phyloP scores from a whole-genome alignment of 345 rosid species.

The Dipteronia dyeriana region DNA sequence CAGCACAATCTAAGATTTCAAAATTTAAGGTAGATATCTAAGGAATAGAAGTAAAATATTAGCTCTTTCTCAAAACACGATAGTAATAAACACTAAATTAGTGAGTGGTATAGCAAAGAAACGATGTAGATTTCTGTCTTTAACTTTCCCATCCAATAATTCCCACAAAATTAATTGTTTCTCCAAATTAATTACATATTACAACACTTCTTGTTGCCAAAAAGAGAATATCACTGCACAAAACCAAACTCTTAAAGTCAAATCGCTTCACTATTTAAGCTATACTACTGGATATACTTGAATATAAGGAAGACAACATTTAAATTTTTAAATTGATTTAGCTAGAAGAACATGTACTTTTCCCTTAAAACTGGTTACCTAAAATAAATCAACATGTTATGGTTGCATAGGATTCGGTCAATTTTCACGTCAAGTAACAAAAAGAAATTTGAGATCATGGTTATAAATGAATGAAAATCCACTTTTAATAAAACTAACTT shows the following conservation, averaged over 20 bases:
- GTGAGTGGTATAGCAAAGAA: background rate
- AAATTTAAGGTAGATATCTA: background rate
- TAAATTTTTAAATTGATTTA: background rate
- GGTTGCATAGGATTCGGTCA: background rate
- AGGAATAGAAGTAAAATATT: background rate
- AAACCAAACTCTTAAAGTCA: background rate
- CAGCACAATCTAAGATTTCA: background rate
- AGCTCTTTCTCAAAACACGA: background rate
- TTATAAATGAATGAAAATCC: background rate
- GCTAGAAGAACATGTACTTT: background rate
- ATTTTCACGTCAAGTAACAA: background rate
- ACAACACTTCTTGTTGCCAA: background rate
- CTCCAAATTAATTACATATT: background rate
- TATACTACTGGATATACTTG: background rate
- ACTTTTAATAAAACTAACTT: constrained; percentile 34
- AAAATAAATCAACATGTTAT: background rate
- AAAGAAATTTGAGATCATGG: background rate
- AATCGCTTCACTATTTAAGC: background rate
- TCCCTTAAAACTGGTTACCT: background rate
- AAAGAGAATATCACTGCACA: background rate
- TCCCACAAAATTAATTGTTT: background rate
- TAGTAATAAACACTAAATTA: background rate
- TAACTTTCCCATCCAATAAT: background rate
- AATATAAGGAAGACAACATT: background rate
- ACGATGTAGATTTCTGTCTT: background rate